Conservation (phyloP, 371 early-diverging fungal species). For the Zopfochytrium polystomum region DNA sequence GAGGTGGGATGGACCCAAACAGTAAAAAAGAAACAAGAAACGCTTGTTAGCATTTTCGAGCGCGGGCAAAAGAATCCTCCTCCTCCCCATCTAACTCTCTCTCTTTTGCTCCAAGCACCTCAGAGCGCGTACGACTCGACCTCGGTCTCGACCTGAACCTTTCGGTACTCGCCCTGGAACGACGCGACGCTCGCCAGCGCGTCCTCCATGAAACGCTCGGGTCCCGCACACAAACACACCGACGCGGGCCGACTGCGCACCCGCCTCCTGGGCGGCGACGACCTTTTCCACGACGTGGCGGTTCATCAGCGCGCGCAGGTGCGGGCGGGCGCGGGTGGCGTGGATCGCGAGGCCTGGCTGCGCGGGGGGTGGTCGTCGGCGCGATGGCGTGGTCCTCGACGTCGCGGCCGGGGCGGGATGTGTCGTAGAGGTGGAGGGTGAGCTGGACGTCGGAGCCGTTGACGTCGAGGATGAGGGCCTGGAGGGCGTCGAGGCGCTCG, state of each 20-base stretch:
- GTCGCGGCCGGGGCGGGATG: background rate
- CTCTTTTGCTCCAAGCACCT: too few relatives aligned
- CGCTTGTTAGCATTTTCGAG: too few relatives aligned
- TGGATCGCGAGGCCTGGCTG: background rate
- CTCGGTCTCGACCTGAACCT: conserved; percentile 2
- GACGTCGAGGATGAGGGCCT: background rate
- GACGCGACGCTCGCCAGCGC: conserved; percentile 3
- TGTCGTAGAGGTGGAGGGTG: background rate
- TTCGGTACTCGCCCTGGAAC: background rate
- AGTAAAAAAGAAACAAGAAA: too few relatives aligned
- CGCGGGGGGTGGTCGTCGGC: background rate
- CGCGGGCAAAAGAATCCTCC: too few relatives aligned
- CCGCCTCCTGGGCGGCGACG: background rate
- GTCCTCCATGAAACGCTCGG: conserved; percentile 8
- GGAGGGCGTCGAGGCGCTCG: background rate
- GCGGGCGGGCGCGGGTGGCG: background rate
- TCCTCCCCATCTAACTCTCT: too few relatives aligned
- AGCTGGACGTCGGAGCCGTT: background rate
- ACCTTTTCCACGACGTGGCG: background rate
- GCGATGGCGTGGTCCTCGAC: background rate
- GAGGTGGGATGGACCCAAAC: too few relatives aligned
- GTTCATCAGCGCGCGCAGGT: background rate
- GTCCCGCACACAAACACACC: conserved; percentile 24
- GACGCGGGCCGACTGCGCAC: background rate
- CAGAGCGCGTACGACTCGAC: conserved; percentile 9